Evolutionary conservation across 805 yeast genomes (phyloP).

Genomic region (Saccharomycopsis javanensis): DNA sequence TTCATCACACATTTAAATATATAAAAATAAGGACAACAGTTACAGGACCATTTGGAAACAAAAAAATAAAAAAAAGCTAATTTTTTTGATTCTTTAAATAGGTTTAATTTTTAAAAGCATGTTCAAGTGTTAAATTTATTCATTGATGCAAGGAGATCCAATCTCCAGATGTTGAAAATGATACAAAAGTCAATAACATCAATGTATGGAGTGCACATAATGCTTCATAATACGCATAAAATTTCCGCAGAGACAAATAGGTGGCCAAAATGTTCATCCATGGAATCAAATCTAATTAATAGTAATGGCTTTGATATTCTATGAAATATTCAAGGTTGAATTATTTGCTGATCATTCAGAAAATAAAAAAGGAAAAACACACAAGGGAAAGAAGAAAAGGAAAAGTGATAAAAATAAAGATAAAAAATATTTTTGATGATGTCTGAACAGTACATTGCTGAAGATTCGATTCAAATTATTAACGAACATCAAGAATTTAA

Average conservation of each 20-base stretch:
- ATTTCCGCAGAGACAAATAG: neutral
- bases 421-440: neutral
- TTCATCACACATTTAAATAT: neutral
- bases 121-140: no score
- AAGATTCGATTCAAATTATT: slow-evolving; percentile 38
- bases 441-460: neutral
- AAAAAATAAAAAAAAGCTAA: no score
- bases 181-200: no score
- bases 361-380: neutral
- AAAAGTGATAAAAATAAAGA: neutral
- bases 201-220: neutral
- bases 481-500: slow-evolving; percentile 43
- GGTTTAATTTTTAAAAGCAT: no score
- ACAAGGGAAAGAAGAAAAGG: neutral
- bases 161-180: neutral
- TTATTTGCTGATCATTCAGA: no score
- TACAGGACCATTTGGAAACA: no score
- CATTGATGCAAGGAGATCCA: no score
- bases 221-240: neutral
- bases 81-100: no score
- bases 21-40: no score
- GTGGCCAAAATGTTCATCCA: slow-evolving; percentile 4
- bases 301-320: no score
- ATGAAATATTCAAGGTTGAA: no score
- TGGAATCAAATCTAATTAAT: no score